Base-by-base conservation (phyloP, 768 basidiomycete species). In the Tricholoma sp. region DNA sequence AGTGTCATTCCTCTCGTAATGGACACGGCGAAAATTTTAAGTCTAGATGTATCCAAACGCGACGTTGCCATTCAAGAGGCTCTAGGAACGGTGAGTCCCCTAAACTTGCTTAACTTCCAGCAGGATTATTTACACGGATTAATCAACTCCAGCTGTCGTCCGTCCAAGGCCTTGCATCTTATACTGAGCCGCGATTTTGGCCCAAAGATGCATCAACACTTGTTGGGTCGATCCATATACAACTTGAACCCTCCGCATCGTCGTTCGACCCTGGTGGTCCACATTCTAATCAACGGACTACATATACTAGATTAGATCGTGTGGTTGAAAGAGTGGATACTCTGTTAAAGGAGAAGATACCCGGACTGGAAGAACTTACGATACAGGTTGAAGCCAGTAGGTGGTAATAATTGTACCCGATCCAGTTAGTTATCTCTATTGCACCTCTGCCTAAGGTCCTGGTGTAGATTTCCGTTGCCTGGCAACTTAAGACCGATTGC, bases 1-100 rank as follows among this genome's bases (percentile, higher is more conserved):
- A 96, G 94, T 67, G 97, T 99, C 18, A 79, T 96, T 21, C 97
- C 97, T 10, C 84, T 99, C 39, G 94, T 99, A 19, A 81, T 96
- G 61, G 97, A 98, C 70, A 92, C 91, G 0, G 97, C 92, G 1
- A 86, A 83, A 63, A 84, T 98, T 9, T 80, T 99, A 43, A 84
- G 88, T 56, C 74, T 99, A 43, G 97, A 98, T 66, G 76, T 98
- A 22, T 87, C 84, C n/a, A 78, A 82, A 52, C 78, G 79, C 22
- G 80, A 83, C 51, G 67, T 65, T 9, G 73, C 66, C 41, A 85
- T 91, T 52, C 75, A 82, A 52, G 67, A 72, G 45, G 86, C 86
- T 16, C 74, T 91, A 27, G 70, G 73, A 22, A 85, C 90, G 77
- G 90, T 89, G 64, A 43, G 80, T 67, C 5, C 21, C 18, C 12